These are phyloP conservation scores for Stephania yunnanensis DNA, from an alignment of 164 flowering plant species.

Conservation along the genomic window DNA sequence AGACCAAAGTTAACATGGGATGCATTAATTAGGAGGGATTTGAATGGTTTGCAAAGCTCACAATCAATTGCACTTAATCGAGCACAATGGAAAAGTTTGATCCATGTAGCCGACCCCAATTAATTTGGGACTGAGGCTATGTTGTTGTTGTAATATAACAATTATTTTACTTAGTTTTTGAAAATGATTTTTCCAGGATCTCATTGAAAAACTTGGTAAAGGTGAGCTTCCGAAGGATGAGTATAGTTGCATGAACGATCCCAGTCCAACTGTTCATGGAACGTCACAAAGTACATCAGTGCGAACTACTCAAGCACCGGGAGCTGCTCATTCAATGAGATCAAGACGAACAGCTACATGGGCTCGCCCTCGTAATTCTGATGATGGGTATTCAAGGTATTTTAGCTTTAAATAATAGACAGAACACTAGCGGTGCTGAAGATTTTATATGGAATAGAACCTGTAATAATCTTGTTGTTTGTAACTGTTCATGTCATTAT, in stretches of 20 bases:
- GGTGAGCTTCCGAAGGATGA: constrained; percentile 78
- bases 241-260: constrained; percentile 84
- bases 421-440: not conserved
- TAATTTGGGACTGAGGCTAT: no score
- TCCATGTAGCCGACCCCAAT: no score
- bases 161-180: not conserved
- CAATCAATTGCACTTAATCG: no score
- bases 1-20: no score
- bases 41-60: no score
- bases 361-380: constrained; percentile 84
- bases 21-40: no score
- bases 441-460: not conserved
- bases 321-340: constrained; percentile 85
- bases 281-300: constrained; percentile 31
- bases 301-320: constrained; percentile 31
- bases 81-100: no score
- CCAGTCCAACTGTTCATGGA: constrained; percentile 54
- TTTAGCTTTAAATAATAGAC: not conserved
- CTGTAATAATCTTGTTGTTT: not conserved
- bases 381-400: constrained; percentile 92
- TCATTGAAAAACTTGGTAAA: constrained; percentile 73
- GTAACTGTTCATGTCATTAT: not conserved
- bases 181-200: constrained; percentile 42
- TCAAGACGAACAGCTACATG: constrained; percentile 86
- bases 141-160: no score